These are phyloP conservation scores for Trichophyton verrucosum DNA, from an alignment of 2,329 filamentous ascomycete species.

Conservation along the genomic window DNA sequence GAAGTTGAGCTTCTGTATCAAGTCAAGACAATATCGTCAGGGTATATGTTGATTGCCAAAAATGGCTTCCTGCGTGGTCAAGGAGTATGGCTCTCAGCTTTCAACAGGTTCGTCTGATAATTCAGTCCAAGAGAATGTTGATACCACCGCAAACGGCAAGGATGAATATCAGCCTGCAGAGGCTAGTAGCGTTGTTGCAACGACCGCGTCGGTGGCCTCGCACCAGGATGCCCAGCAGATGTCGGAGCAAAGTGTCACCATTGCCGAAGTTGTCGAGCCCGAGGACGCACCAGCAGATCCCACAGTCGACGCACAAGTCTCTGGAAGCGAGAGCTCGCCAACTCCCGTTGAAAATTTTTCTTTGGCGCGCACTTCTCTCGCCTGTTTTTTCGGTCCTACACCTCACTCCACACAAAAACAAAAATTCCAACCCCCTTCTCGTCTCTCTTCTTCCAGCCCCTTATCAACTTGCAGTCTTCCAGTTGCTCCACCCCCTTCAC, in stretches of 20 bases:
- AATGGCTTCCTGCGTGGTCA: background rate
- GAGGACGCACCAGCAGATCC: background rate
- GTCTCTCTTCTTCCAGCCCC: background rate
- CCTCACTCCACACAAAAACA: background rate
- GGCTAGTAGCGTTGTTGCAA: background rate
- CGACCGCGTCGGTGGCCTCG: background rate
- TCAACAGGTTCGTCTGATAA: background rate
- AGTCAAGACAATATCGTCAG: background rate
- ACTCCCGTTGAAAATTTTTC: background rate
- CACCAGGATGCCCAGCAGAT: background rate
- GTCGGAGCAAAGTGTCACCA: background rate
- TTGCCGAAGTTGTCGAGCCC: background rate
- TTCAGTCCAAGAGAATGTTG: background rate
- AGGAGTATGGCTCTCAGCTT: background rate
- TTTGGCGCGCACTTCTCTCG: background rate
- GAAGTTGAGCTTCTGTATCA: background rate
- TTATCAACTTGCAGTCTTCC: background rate
- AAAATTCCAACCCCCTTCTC: background rate
- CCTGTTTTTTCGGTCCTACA: background rate
- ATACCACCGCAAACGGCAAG: background rate
- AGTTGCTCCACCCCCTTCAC: constrained; percentile 1
- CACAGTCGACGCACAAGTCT: background rate
- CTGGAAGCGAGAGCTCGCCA: background rate
- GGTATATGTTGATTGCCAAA: background rate
- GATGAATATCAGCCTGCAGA: background rate